Evolutionary conservation across 768 basidiomycete species (phyloP), one percentile per base, ranked within the genome.

Genomic region (Crepidotus variabilis): DNA sequence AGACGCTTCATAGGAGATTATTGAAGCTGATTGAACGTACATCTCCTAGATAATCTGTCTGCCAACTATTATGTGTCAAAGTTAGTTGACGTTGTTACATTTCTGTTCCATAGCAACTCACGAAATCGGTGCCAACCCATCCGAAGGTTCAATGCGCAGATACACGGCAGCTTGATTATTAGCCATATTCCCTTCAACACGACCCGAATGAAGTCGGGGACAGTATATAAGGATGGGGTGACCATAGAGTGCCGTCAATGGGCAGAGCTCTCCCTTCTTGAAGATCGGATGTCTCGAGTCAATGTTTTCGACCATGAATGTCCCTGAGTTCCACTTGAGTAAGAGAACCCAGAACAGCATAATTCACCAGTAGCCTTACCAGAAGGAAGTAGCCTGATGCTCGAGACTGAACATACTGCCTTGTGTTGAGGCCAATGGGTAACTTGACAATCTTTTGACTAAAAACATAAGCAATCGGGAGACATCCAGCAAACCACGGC

Each of bases 201-300:
- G 3, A 24, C 32, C 21, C 24, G 13, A 39, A 52, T 52, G 48
- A 21, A 52, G 46, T 52, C 21, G n/a, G 18, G 52, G 43, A 35
- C 50, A 36, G 51, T 47, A 60, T 1, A 62, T 47, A 22, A 60
- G 46, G 18, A 61, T 56, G 1, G 61, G 61, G 10, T 60, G 52
- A 6, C 57, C 59, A 49, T 57, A 64, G 13, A 60, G 55, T 14
- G 13, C 50, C 2, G 63, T 58, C 18, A 60, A 35, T 6, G 61
- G 63, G 36, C 61, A 64, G 10, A 62, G 59, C 49, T 64, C 63
- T 13, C 61, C 61, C 4, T 33, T 43, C 9, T 24, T 54, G 54
- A 62, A 64, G 36, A 64, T 59, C 2, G 47, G 51, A 39, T 62
- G 57, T 11, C 57, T 49, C 20, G 8, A 14, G 8, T 52, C 39